Percentiles rank a stretch among this genome's conserved stretches.
Conservation (phyloP, 768 basidiomycete species). For the Mycena pura region DNA sequence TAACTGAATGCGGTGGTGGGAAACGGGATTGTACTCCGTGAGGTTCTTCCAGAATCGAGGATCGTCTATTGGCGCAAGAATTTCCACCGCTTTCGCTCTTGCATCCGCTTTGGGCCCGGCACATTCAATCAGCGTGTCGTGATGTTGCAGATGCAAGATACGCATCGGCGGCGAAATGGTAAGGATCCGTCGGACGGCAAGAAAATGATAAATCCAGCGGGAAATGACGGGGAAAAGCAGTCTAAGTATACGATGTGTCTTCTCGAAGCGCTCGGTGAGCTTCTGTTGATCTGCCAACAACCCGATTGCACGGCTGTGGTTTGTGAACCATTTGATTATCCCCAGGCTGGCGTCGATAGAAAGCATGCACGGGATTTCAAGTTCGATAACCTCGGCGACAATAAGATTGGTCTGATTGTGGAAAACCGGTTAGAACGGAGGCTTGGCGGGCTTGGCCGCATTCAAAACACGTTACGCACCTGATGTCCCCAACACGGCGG, state of each 20-base stretch:
- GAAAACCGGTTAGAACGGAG: background rate
- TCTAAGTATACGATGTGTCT: background rate
- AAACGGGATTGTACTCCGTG: background rate
- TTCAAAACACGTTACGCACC: background rate
- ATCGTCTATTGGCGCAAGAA: conserved; percentile 2
- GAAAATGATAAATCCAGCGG: conserved; percentile 24
- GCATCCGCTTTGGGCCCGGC: background rate
- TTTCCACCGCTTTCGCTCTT: conserved; percentile 1
- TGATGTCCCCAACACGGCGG: background rate
- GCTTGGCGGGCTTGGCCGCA: too few species aligned
- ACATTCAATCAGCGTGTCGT: background rate
- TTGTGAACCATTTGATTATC: conserved; percentile 17
- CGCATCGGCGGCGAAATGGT: background rate
- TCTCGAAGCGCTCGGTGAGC: background rate
- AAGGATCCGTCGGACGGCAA: too few species aligned
- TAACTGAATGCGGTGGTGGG: background rate
- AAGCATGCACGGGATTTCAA: background rate
- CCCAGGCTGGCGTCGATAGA: background rate
- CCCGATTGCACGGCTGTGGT: conserved; percentile 12
- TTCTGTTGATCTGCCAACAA: conserved; percentile 5
- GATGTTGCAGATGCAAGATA: background rate
- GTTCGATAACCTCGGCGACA: background rate
- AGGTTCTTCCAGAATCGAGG: conserved; percentile 7
- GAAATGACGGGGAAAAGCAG: conserved; percentile 21
- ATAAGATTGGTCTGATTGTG: background rate